Base-by-base conservation (phyloP, 2,329 filamentous ascomycete genomes). In the Exophiala lecanii-corni region DNA sequence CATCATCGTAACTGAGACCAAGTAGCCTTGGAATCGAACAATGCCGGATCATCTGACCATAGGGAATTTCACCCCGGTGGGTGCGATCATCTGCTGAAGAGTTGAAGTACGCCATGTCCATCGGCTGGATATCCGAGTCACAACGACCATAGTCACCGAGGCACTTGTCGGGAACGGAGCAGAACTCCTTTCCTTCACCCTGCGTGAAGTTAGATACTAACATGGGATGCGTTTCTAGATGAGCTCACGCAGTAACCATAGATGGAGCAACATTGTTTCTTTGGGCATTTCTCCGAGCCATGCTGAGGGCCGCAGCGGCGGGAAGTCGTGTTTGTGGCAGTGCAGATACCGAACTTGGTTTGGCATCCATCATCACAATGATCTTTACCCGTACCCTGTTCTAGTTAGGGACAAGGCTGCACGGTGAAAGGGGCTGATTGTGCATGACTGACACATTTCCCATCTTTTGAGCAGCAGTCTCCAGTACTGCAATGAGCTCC, bases 1-100 rank as follows among this genome's bases (percentile, higher is more conserved):
- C 81, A 58, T 84, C 81, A 53, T 84, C 81, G 53, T 76, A 84
- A 1, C 81, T 84, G 42, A 85, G 60, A 13, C 81, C 81, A 54
- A 85, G 72, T 9, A 76, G 76, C 39, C 79, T 77, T 2, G 72
- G 66, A n/a, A 67, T 66, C 28, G 55, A 59, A 51, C 70, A 72
- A 25, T 57, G 55, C 20, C 55, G 55, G 44, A 67, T 59, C 23
- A 78, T 58, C 2, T 67, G 69, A 21, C 75, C 76, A 43, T 57
- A 51, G 9, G 60, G 55, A 12, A 62, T 45, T 2, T 26, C 23
- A 25, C 49, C 47, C 16, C 18, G 26, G 12, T 39, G 18, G 12
- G n/a, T 12, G 17, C 49, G 47, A 20, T 41, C 26, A 30, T 48
- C 47, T 9, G 16, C 35, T 3, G 40, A 38, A n/a, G 43, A 43